Evolutionary conservation across 441 rosid species (phyloP).

Genomic region (Flueggea neowawraea): DNA sequence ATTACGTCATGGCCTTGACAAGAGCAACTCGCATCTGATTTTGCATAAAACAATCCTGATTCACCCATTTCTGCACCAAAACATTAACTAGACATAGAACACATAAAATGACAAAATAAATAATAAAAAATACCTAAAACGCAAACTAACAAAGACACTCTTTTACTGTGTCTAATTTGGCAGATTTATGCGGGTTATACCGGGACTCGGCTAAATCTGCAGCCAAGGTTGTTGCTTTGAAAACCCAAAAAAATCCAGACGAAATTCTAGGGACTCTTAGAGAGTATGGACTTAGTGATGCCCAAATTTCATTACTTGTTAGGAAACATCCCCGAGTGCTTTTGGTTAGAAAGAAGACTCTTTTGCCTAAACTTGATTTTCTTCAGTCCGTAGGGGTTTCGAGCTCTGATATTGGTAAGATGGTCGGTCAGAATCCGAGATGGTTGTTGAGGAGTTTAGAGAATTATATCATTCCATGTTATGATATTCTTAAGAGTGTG

Average conservation of each 20-base stretch:
- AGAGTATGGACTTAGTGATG: background rate
- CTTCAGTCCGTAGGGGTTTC: background rate
- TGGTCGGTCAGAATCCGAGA: background rate
- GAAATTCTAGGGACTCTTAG: background rate
- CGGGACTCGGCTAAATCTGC: background rate
- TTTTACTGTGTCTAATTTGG: background rate
- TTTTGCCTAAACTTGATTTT: background rate
- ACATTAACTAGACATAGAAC: no score
- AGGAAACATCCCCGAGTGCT: background rate
- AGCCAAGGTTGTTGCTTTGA: background rate
- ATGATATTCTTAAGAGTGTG: background rate
- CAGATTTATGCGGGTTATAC: background rate
- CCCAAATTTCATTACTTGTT: background rate
- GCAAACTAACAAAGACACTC: no score
- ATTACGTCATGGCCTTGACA: no score
- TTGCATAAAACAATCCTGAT: no score
- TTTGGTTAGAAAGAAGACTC: no score
- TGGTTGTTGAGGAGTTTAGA: constrained; percentile 1
- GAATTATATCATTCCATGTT: background rate
- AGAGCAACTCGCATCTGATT: no score
- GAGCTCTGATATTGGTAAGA: background rate
- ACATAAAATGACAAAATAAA: no score
- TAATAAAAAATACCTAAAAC: no score
- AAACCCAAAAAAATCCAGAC: background rate
- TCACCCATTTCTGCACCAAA: no score